These are phyloP conservation scores for Ophiostoma ulmi DNA, from an alignment of 2,329 filamentous ascomycete species.

Conservation along the genomic window DNA sequence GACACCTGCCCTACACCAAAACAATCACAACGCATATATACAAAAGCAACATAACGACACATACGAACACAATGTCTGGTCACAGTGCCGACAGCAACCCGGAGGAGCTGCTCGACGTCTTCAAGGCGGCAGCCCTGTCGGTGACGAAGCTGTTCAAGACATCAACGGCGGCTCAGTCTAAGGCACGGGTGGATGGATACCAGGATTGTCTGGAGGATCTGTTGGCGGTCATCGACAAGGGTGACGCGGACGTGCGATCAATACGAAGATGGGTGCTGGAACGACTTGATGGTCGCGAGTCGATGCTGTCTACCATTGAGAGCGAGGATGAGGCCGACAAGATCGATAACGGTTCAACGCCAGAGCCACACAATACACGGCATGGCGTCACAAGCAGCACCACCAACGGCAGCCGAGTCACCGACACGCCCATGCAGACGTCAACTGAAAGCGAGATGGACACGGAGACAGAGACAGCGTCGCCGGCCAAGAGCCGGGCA, in stretches of 20 bases:
- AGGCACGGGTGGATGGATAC: constrained; percentile 75
- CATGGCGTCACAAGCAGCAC: not conserved
- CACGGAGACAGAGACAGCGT: constrained; percentile 34
- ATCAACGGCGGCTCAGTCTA: constrained; percentile 70
- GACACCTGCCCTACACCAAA: not conserved
- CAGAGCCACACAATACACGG: constrained; percentile 39
- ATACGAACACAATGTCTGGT: constrained; percentile 14
- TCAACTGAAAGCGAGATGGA: constrained; percentile 16
- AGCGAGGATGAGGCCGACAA: constrained; percentile 61
- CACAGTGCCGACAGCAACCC: constrained; percentile 33
- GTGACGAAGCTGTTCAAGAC: constrained; percentile 97
- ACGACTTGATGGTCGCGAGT: constrained; percentile 59
- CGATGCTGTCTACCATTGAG: constrained; percentile 42
- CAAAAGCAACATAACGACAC: not conserved
- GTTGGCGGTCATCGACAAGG: constrained; percentile 74
- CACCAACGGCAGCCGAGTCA: not conserved
- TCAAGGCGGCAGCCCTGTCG: constrained; percentile 86
- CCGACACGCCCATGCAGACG: constrained; percentile 8
- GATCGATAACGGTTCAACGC: constrained; percentile 54
- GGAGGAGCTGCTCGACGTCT: constrained; percentile 74
- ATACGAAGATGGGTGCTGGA: constrained; percentile 63
- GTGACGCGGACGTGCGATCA: constrained; percentile 68
- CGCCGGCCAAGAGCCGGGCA: constrained; percentile 34
- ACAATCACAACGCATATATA: not conserved
- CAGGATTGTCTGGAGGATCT: constrained; percentile 92